phyloP scores from a whole-genome alignment of 2,329 filamentous ascomycete species.

The Colletotrichum navitas region DNA sequence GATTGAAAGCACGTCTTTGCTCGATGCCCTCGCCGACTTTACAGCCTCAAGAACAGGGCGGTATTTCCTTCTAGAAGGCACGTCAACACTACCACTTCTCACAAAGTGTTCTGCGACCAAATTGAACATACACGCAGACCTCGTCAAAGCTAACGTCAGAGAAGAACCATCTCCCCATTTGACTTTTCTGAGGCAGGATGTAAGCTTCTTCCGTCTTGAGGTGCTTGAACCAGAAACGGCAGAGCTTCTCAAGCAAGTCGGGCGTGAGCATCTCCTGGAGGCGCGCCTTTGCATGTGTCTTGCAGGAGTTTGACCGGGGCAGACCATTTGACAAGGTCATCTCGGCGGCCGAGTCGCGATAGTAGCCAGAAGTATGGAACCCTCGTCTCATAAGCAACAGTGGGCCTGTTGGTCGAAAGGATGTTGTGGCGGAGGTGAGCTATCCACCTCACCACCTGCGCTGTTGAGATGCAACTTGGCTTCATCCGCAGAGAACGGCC shows the following conservation, averaged over 20 bases:
- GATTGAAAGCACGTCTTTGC: constrained; percentile 48
- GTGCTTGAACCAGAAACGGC: constrained; percentile 56
- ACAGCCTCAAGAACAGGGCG: constrained; percentile 52
- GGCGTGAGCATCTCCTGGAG: constrained; percentile 47
- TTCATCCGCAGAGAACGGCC: constrained; percentile 8
- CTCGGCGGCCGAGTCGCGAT: constrained; percentile 8
- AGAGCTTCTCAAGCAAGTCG: constrained; percentile 48
- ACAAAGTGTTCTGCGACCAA: background rate
- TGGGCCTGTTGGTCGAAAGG: background rate
- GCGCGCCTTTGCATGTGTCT: constrained; percentile 32
- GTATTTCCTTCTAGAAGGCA: constrained; percentile 48
- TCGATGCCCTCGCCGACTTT: constrained; percentile 45
- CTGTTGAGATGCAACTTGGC: constrained; percentile 20
- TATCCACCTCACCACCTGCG: constrained; percentile 14
- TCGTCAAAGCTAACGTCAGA: constrained; percentile 52
- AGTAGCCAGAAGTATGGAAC: background rate
- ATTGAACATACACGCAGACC: constrained; percentile 51
- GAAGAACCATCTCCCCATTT: constrained; percentile 52
- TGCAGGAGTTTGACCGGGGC: constrained; percentile 34
- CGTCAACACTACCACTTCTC: background rate
- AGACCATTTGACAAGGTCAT: constrained; percentile 25
- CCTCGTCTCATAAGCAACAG: background rate
- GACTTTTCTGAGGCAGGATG: constrained; percentile 46
- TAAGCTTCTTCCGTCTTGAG: constrained; percentile 46
- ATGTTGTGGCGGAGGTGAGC: constrained; percentile 15